These are phyloP conservation scores for Colletotrichum musicola DNA, from an alignment of 2,329 filamentous ascomycete genomes.

Conservation along the genomic window DNA sequence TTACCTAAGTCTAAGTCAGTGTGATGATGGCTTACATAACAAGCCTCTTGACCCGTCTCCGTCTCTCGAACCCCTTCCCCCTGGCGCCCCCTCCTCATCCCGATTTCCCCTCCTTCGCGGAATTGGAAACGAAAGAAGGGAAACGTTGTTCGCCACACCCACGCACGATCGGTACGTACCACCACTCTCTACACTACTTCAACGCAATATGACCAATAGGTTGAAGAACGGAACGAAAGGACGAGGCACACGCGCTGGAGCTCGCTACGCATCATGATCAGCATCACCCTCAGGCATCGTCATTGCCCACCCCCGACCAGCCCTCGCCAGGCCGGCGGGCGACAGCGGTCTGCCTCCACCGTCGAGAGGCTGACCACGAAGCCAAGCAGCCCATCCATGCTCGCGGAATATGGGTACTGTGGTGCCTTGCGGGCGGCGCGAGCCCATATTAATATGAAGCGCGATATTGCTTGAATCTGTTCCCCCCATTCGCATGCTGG, in stretches of 20 bases:
- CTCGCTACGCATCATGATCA: conserved; percentile 1
- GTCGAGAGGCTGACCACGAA: conserved; percentile 11
- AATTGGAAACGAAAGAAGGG: conserved; percentile 27
- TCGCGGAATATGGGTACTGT: not conserved
- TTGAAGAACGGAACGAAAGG: not conserved
- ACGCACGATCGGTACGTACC: conserved; percentile 8
- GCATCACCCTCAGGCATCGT: not conserved
- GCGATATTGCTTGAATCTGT: conserved; percentile 26
- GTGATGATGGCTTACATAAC: not conserved
- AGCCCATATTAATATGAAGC: conserved; percentile 18
- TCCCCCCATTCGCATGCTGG: not conserved
- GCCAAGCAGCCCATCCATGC: not conserved
- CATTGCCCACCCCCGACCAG: not conserved
- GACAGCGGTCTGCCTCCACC: not conserved
- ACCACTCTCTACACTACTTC: not conserved
- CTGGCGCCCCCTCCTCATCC: not conserved
- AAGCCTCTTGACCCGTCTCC: conserved; percentile 7
- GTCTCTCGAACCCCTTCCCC: conserved; percentile 14
- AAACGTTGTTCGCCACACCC: conserved; percentile 15
- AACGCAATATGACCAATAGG: not conserved
- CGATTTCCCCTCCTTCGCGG: not conserved
- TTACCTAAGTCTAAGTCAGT: not conserved
- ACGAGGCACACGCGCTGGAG: not conserved
- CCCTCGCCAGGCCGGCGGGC: too few relatives aligned
- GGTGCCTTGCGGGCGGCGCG: conserved; percentile 20